Evolutionary conservation across 2,329 filamentous ascomycete species (phyloP).

Genomic region (Thermoascus crustaceus): DNA sequence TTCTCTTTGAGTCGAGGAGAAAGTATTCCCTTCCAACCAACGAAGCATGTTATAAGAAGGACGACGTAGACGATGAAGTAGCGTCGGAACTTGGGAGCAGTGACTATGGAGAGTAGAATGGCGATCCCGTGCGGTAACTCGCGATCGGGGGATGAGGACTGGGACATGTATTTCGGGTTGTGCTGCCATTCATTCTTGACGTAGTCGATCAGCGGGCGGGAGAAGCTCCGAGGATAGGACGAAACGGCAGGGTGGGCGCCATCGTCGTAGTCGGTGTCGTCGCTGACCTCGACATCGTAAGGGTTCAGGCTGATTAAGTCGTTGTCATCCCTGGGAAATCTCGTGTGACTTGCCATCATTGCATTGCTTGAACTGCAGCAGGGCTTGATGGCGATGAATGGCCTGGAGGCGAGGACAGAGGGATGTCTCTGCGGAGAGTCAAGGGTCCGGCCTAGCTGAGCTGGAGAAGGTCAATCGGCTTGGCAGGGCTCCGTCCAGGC

Average conservation of each 20-base stretch:
- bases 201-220: constrained; percentile 30
- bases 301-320: not conserved
- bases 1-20: constrained; percentile 26
- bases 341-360: not conserved
- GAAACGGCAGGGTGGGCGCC: constrained; percentile 9
- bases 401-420: no score
- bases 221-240: constrained; percentile 10
- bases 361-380: no score
- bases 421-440: no score
- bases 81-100: constrained; percentile 35
- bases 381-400: no score
- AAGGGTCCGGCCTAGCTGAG: no score
- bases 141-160: constrained; percentile 12
- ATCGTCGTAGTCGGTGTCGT: constrained; percentile 18
- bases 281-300: constrained; percentile 2
- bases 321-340: not conserved
- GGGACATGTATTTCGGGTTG: constrained; percentile 15
- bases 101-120: constrained; percentile 24
- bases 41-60: constrained; percentile 23
- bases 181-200: constrained; percentile 33
- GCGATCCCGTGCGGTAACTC: constrained; percentile 16
- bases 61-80: constrained; percentile 28
- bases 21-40: constrained; percentile 26
- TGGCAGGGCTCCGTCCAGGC: no score
- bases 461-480: no score